Evolutionary conservation across 352 stramenopile species (phyloP), one percentile per base, ranked within the genome.

Genomic region (Pythium apleroticum): DNA sequence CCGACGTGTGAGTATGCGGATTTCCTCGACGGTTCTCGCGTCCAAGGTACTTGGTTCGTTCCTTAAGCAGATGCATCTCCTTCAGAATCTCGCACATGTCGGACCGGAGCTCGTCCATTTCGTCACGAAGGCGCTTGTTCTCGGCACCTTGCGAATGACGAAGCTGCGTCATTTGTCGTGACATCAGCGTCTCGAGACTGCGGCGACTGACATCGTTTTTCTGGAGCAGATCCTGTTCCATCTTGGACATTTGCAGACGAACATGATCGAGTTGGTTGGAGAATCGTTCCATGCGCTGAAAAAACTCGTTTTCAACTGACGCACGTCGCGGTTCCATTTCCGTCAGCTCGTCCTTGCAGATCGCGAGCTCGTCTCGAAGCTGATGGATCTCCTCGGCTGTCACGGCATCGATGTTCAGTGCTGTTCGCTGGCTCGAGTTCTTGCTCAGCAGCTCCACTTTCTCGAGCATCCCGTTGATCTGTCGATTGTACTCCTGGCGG

Each of bases 31-130:
- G 66, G 56, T 74, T 75, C 58, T 76, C 80, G 6, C 77, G 81
- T 31, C 81, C 75, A 20, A 90, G 37, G n/a, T 88, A 86, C 65
- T 88, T 87, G 33, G 81, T 88, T 10, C 81, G 72, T 55, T 90
- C 81, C 55, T 90, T 90, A 11, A 89, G 62, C 50, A 80, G 59
- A 63, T 90, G 81, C 58, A 89, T 77, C 46, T 90, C 81, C 39
- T 85, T 88, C 7, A 89, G 62, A 53, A 89, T 73, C 20, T 77
- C 77, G 31, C 78, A 86, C 73, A 89, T 84, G 25, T 84, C 80
- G 2, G 81, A 86, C 25, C 80, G 76, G 27, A 90, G 72, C 15
- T 84, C 78, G 60, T 88, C 78, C 76, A 89, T 74, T 63, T 90
- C 81, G 24, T 85, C 74, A 28, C 79, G 68, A 39, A 90, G 61